These are phyloP conservation scores for Casaregolazyma lundiana DNA, from an alignment of 1,139 yeast species.

Conservation along the genomic window DNA sequence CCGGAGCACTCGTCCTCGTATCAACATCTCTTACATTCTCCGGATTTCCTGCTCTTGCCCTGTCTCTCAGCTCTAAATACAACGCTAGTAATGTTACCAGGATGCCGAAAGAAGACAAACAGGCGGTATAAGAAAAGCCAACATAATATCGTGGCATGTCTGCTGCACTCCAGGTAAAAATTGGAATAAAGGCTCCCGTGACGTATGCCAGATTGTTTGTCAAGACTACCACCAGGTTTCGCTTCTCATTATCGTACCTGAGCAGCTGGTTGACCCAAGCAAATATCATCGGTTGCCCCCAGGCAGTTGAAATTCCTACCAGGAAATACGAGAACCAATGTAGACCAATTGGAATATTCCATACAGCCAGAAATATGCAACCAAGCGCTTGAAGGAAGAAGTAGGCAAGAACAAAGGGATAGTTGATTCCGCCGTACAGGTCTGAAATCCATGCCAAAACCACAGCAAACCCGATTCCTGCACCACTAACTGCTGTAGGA, in stretches of 20 bases:
- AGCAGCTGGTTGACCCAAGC: slow-evolving; percentile 12
- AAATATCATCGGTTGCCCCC: slow-evolving; percentile 23
- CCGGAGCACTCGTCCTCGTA: no score
- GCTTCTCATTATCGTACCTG: slow-evolving; percentile 12
- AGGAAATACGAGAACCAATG: slow-evolving; percentile 11
- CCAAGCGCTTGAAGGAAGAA: slow-evolving; percentile 8
- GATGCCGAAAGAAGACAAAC: slow-evolving; percentile 41
- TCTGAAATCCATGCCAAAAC: slow-evolving; percentile 30
- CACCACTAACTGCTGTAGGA: slow-evolving; percentile 29
- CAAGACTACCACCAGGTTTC: slow-evolving; percentile 9
- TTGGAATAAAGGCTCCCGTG: slow-evolving; percentile 21
- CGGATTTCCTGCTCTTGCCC: background rate
- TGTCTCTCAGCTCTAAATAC: slow-evolving; percentile 12
- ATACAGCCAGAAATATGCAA: slow-evolving; percentile 9
- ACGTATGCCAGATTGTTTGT: slow-evolving; percentile 35
- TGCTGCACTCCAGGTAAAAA: slow-evolving; percentile 48
- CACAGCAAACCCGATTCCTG: slow-evolving; percentile 9
- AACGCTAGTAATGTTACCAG: slow-evolving; percentile 30
- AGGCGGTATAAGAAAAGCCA: slow-evolving; percentile 51
- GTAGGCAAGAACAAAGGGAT: slow-evolving; percentile 5
- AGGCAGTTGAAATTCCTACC: slow-evolving; percentile 9
- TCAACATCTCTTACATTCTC: background rate
- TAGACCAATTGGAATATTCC: slow-evolving; percentile 10
- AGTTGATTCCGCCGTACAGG: slow-evolving; percentile 21
- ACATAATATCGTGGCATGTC: slow-evolving; percentile 45